Percentiles rank a stretch among this genome's conserved stretches.
Conservation (phyloP, 208 protist genomes). For the Trichomonas gallinae region DNA sequence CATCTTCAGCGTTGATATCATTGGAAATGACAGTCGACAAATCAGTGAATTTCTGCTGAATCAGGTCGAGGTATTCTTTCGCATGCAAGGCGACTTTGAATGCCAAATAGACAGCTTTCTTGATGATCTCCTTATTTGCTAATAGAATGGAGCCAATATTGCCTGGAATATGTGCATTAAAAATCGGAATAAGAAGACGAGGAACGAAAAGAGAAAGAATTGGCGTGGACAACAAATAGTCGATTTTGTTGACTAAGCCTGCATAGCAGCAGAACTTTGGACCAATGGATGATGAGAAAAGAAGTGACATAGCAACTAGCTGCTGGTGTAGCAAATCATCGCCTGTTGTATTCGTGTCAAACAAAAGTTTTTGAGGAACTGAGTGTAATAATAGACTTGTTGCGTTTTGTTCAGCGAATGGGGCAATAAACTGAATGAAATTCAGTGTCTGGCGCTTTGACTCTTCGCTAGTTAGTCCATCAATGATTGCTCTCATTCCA, state of each 20-base stretch:
- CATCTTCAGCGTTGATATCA: background rate
- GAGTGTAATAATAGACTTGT: background rate
- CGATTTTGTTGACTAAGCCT: background rate
- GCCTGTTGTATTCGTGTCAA: background rate
- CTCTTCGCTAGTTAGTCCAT: background rate
- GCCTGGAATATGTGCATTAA: background rate
- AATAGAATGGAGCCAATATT: background rate
- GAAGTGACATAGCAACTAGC: background rate
- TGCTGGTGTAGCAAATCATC: background rate
- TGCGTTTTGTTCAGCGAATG: background rate
- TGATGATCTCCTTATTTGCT: background rate
- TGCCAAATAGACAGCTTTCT: background rate
- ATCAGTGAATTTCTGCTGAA: background rate
- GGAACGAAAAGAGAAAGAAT: background rate
- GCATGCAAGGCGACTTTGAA: background rate
- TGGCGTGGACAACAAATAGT: background rate
- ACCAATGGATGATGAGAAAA: background rate
- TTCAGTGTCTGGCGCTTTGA: background rate
- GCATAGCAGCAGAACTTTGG: background rate
- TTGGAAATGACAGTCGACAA: background rate
- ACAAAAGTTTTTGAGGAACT: background rate
- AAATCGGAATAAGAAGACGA: background rate
- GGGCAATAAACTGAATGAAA: background rate
- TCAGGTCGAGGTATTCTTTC: background rate
- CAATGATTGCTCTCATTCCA: background rate